Conservation (phyloP, 2,329 filamentous ascomycete species). For the Fusarium nygamai region DNA sequence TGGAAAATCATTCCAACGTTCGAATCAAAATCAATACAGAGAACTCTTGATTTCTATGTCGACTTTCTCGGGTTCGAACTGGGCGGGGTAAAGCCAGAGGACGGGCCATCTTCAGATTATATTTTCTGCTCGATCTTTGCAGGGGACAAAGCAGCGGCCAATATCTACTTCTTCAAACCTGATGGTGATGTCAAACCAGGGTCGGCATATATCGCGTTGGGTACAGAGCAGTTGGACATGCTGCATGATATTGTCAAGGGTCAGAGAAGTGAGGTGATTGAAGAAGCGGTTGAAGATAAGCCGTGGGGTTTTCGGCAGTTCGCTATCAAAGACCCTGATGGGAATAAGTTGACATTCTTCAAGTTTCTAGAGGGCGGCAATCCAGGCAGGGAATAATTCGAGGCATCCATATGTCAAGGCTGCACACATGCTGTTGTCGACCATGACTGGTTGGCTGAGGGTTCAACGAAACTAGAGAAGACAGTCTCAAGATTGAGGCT, state of each 20-base stretch:
- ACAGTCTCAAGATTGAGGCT: background rate
- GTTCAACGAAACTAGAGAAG: background rate
- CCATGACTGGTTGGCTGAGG: background rate
- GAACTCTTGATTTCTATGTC: constrained; percentile 17
- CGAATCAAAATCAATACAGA: constrained; percentile 25
- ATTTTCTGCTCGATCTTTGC: constrained; percentile 25
- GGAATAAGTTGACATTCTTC: constrained; percentile 30
- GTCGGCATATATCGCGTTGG: constrained; percentile 23
- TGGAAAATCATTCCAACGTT: constrained; percentile 33
- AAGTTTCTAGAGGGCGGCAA: constrained; percentile 28
- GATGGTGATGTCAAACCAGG: constrained; percentile 1
- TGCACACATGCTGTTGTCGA: background rate
- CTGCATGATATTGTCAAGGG: constrained; percentile 17
- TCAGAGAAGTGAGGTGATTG: constrained; percentile 7
- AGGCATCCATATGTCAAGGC: background rate
- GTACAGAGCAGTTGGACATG: constrained; percentile 18
- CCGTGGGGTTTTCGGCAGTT: constrained; percentile 31
- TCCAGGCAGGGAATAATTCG: constrained; percentile 11
- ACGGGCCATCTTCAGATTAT: constrained; percentile 5
- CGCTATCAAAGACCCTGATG: constrained; percentile 23
- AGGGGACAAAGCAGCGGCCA: constrained; percentile 25
- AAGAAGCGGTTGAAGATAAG: constrained; percentile 20
- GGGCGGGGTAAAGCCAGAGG: constrained; percentile 19
- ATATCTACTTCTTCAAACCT: constrained; percentile 33
- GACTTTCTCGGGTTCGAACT: constrained; percentile 18